These are phyloP conservation scores for Intubia oerlemansii DNA, from an alignment of 2,329 filamentous ascomycete species.

Conservation along the genomic window DNA sequence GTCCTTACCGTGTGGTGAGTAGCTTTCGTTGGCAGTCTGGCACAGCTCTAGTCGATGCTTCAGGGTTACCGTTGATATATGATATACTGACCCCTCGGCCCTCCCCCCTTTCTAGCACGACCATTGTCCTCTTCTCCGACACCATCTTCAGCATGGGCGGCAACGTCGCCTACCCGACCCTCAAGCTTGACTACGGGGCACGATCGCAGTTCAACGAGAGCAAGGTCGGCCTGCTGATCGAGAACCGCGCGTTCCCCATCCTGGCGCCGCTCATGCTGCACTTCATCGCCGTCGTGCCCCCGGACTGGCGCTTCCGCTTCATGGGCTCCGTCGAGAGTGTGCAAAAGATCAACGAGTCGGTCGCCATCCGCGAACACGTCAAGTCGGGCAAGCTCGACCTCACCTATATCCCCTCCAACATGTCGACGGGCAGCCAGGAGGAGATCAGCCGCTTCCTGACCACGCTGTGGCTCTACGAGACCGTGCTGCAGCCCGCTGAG, in stretches of 20 bases:
- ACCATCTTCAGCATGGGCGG: constrained; percentile 1
- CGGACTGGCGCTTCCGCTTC: constrained; percentile 35
- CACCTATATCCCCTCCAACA: constrained; percentile 27
- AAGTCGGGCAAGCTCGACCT: constrained; percentile 25
- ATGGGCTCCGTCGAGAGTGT: constrained; percentile 28
- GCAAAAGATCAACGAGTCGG: constrained; percentile 19
- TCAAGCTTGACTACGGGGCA: constrained; percentile 15
- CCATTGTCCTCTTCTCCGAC: constrained; percentile 6
- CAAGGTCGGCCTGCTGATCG: constrained; percentile 33
- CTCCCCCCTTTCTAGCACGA: too few species aligned
- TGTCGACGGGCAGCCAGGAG: constrained; percentile 27
- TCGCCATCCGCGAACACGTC: constrained; percentile 23
- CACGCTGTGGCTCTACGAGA: constrained; percentile 28
- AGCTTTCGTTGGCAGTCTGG: too few species aligned
- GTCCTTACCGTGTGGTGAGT: too few species aligned
- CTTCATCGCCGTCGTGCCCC: constrained; percentile 32
- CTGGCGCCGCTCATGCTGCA: constrained; percentile 32
- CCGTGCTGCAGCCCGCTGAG: constrained; percentile 25
- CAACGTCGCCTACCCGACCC: constrained; percentile 10
- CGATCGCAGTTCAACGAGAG: constrained; percentile 21
- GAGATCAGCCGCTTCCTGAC: constrained; percentile 31
- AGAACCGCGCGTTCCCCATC: constrained; percentile 25
- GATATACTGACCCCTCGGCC: too few species aligned
- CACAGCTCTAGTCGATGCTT: too few species aligned
- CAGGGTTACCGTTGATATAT: too few species aligned